Percentiles rank a stretch among this genome's conserved stretches.
These are phyloP conservation scores for Dictyostelium capitatum DNA, from an alignment of 78 protist species.

Conservation along the genomic window DNA sequence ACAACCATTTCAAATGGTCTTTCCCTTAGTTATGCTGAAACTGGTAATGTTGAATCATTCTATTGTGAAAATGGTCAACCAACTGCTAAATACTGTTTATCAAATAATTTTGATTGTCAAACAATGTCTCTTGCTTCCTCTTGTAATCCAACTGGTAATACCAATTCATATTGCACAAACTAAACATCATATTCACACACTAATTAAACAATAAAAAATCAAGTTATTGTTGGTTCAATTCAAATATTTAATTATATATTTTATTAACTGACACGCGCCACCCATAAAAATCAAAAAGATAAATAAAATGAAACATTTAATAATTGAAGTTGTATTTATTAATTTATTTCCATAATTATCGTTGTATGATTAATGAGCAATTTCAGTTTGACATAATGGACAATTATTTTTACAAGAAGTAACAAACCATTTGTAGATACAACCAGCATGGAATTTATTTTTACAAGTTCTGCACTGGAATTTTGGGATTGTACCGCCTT, in stretches of 20 bases:
- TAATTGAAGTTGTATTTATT: not conserved
- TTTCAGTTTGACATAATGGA: slow-evolving; percentile 82
- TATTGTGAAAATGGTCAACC: no score
- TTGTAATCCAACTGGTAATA: no score
- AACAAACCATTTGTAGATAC: slow-evolving; percentile 91
- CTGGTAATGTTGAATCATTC: no score
- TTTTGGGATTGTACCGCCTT: slow-evolving; percentile 82
- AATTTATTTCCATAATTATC: not conserved
- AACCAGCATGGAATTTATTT: slow-evolving; percentile 90
- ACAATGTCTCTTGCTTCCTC: no score
- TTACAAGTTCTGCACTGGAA: slow-evolving; percentile 85
- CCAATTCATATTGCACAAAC: no score
- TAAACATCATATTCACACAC: no score
- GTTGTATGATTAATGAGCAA: not conserved
- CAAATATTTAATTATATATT: not conserved
- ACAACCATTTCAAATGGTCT: no score
- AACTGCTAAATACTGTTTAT: no score
- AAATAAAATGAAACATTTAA: not conserved
- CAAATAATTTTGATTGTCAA: no score
- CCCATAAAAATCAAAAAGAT: not conserved
- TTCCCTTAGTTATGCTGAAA: no score
- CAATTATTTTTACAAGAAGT: slow-evolving; percentile 82
- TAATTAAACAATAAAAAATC: no score
- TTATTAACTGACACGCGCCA: not conserved
- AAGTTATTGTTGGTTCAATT: no score